Percentiles rank a stretch among this genome's conserved stretches.
Evolutionary conservation across 257 asterid species (phyloP).

Genomic region (Linaria vulgaris): DNA sequence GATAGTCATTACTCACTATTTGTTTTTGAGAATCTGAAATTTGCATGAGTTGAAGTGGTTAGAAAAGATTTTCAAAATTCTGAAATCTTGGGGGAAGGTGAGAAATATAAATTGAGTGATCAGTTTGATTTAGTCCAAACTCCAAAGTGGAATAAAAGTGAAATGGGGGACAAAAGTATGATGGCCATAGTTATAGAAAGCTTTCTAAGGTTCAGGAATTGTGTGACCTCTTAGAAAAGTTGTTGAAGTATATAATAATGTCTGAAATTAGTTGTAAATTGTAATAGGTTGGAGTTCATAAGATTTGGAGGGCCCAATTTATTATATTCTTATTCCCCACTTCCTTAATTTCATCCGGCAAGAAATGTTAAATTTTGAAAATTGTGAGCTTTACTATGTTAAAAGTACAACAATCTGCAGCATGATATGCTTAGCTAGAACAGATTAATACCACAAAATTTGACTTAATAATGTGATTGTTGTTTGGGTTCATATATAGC

Average conservation of each 20-base stretch:
- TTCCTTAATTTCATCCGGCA: not conserved
- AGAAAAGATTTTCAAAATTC: not conserved
- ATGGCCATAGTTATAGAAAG: not conserved
- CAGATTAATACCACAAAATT: too few relatives aligned
- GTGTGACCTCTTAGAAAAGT: not conserved
- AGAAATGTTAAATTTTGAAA: conserved; percentile 1
- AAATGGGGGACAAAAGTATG: not conserved
- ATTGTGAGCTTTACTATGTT: not conserved
- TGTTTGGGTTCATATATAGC: too few relatives aligned
- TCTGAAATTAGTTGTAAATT: not conserved
- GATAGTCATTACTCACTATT: too few relatives aligned
- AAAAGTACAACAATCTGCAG: too few relatives aligned
- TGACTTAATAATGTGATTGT: too few relatives aligned
- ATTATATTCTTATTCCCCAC: too few relatives aligned
- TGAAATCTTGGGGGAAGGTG: conserved; percentile 7
- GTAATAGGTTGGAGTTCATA: not conserved
- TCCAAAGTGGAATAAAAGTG: not conserved
- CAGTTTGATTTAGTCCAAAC: not conserved
- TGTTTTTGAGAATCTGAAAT: too few relatives aligned
- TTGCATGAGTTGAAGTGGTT: not conserved
- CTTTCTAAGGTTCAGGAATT: not conserved
- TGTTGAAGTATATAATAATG: not conserved
- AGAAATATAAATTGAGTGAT: conserved; percentile 13
- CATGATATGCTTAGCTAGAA: too few relatives aligned
- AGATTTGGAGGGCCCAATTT: not conserved